Evolutionary conservation across 371 early-diverging fungal genomes (phyloP), one percentile per base, ranked within the genome.

Genomic region (Mucor ambiguus): DNA sequence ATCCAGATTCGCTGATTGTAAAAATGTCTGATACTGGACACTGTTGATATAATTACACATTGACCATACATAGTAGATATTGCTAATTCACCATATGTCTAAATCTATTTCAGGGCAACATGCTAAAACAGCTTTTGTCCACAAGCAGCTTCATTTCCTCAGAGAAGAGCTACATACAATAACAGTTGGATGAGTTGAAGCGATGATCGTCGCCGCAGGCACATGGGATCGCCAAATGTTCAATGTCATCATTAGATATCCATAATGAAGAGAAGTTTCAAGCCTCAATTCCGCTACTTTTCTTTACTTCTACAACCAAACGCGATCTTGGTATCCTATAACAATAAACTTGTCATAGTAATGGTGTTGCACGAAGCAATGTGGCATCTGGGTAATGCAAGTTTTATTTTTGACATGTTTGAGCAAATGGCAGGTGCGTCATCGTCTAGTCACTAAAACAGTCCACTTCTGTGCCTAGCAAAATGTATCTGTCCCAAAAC

Each of bases 381-480:
- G 22, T 46, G 22, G 46, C 46, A 46, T 46, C 22, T 46, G 46
- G 46, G 46, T 46, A 46, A 46, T 46, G 46, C 46, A 46, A 20
- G 16, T 30, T 44, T 44, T 46, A 4, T 30, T 44, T 44, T 46
- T 41, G 41, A 46, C 11, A 46, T 22, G 9, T n/a, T 46, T 35
- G 37, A 20, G n/a, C 46, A 29, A 14, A 26, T 54, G 54, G 9
- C 33, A 32, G 59, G 20, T 58, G 61, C 67, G 67, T 66, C 67
- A 66, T 66, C 61, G 52, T 12, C 41, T 33, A 29, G 67, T 66
- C 67, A 61, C 67, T n/a, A 24, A 26, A 18, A 37, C 63, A 62
- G 63, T 62, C 67, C 61, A 48, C 16, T 60, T 65, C 30, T 52
- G 61, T 66, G 67, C 67, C 67, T 66, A 59, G 64, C 64, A 64